Base-by-base conservation (phyloP, 257 asterid genomes). In the Coffea eugenioides region DNA sequence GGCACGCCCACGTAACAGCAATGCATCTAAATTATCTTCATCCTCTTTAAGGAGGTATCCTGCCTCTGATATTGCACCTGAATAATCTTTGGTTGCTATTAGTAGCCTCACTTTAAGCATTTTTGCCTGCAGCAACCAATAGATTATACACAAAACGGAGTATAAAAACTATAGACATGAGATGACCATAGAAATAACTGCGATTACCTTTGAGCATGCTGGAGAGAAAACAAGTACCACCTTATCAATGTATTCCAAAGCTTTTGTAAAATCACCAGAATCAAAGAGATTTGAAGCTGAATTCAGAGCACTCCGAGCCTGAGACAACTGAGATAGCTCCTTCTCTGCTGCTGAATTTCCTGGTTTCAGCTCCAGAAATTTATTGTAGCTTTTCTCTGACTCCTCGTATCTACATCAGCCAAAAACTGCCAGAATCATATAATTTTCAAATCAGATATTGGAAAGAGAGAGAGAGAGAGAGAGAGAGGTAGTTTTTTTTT, bases 211-310 rank as follows among this genome's bases (percentile, higher is more conserved):
- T 59, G 89, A 83, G 88, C 98, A 94, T 77, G 94, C 97, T 69
- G 97, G 97, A 85, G 98, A 94, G 80, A 94, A 94, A 79, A 94
- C 91, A 49, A 94, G 97, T 48, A 94, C 97, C 56, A 94, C 97
- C 88, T 93, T 94, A 45, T 88, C 90, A 65, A 94, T 79, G 78
- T 86, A 87, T 51, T 91, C 98, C 91, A 91, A 73, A 68, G 94
- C 92, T 85, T 90, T 93, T 41, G 85, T 74, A 76, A 87, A 88
- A 74, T 93, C 97, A 21, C 92, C 93, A 1, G 97, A 89, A 49
- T 89, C 93, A 39, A 89, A 93, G 80, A 89, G 91, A 83, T 67
- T 79, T 54, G 61, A 75, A 45, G 98, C 97, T 62, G 98, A 94
- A 82, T 83, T 82, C 59, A 94, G 84, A 80, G 98, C 91, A 84